phyloP scores from a whole-genome alignment of 1,284 basidiomycete genomes.

The Leccinum huronense region DNA sequence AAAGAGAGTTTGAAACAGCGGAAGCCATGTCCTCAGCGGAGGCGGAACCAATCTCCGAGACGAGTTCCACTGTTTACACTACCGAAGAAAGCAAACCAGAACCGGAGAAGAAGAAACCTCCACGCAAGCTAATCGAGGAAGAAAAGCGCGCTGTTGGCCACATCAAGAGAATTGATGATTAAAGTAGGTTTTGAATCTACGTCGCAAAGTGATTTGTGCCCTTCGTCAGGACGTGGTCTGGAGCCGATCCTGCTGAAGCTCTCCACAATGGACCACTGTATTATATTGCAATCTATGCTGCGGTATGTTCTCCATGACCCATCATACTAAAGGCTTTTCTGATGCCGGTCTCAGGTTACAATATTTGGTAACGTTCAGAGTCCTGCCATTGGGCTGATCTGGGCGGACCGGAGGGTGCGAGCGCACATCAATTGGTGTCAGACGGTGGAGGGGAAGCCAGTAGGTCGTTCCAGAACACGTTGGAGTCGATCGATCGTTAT shows the following conservation, averaged over 20 bases:
- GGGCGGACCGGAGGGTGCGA: constrained; percentile 51
- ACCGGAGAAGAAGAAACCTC: constrained; percentile 60
- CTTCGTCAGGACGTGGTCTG: constrained; percentile 63
- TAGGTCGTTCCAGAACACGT: constrained; percentile 22
- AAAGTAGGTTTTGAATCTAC: constrained; percentile 42
- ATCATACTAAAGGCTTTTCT: too few species aligned
- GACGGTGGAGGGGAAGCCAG: constrained; percentile 35
- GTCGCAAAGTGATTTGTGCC: constrained; percentile 3
- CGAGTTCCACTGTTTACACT: constrained; percentile 46
- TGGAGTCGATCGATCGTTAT: neutral
- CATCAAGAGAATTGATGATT: constrained; percentile 84
- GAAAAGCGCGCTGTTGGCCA: constrained; percentile 85
- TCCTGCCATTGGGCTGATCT: constrained; percentile 55
- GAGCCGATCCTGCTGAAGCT: constrained; percentile 39
- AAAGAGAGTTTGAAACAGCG: constrained; percentile 5
- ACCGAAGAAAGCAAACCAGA: constrained; percentile 35
- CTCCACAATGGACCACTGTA: constrained; percentile 55
- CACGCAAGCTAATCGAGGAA: constrained; percentile 87
- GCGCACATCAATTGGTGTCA: constrained; percentile 58
- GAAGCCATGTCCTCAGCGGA: constrained; percentile 17
- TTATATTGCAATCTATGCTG: constrained; percentile 79
- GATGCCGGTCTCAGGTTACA: too few species aligned
- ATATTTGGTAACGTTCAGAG: constrained; percentile 34
- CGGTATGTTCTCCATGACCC: constrained; percentile 40
- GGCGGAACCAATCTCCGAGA: constrained; percentile 44